These are phyloP conservation scores for Citrullus amarus DNA, from an alignment of 306 rosid species.

Conservation along the genomic window DNA sequence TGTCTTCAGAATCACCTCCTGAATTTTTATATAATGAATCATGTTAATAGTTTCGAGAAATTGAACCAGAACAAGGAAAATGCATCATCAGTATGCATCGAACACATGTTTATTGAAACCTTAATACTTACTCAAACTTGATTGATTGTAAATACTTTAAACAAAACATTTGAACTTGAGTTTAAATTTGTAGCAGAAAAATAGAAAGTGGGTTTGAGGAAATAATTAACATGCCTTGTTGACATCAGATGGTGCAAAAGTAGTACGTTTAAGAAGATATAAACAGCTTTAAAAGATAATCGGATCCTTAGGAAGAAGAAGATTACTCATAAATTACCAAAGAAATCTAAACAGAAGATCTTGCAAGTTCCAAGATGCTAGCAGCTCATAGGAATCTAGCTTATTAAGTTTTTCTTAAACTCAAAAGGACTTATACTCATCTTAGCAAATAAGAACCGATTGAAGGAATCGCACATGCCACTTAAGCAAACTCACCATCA, in stretches of 20 bases:
- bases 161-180: neutral
- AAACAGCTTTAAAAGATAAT: neutral
- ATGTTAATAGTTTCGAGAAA: neutral
- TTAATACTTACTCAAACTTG: neutral
- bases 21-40: neutral
- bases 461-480: neutral
- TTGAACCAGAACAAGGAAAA: neutral
- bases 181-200: neutral
- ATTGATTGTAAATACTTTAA: neutral
- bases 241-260: neutral
- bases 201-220: neutral
- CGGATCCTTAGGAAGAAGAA: neutral
- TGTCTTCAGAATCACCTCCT: neutral
- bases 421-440: neutral
- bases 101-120: neutral
- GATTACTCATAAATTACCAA: neutral
- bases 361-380: neutral
- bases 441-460: neutral
- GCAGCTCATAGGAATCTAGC: neutral
- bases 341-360: neutral
- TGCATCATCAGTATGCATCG: neutral
- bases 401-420: neutral
- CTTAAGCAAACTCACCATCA: neutral
- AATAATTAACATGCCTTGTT: neutral
- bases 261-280: neutral